Conservation (phyloP, 177 flowering plant genomes). For the Vitis hybrid region DNA sequence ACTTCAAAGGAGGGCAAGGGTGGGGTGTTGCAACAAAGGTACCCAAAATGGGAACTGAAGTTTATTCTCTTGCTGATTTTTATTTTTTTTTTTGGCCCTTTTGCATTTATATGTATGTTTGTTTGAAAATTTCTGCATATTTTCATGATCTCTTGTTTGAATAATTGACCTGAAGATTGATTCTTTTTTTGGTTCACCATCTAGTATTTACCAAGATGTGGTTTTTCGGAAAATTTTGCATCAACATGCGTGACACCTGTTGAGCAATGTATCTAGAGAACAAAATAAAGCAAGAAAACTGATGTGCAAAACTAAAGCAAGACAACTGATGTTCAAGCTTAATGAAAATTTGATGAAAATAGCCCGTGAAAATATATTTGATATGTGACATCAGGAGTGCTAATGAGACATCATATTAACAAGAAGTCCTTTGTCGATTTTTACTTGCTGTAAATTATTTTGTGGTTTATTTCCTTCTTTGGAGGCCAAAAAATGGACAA, state of each 20-base stretch:
- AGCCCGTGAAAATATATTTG: no score
- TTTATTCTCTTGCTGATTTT: background rate
- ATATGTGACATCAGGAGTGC: no score
- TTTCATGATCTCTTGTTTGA: background rate
- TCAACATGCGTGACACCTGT: background rate
- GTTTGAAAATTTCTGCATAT: background rate
- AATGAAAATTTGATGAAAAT: no score
- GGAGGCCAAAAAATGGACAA: background rate
- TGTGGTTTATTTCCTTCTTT: background rate
- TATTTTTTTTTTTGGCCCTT: background rate
- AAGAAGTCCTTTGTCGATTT: background rate
- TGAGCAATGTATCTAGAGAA: no score
- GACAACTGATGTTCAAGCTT: no score
- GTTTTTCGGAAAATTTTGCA: background rate
- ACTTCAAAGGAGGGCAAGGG: conserved; percentile 24
- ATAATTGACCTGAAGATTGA: no score
- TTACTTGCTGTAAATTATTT: background rate
- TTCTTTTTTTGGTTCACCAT: no score
- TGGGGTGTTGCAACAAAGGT: conserved; percentile 27
- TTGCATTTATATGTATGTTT: background rate
- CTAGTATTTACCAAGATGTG: no score
- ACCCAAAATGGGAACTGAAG: background rate
- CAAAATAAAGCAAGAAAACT: no score
- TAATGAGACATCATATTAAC: background rate
- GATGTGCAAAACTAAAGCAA: no score